Percentiles rank a stretch among this genome's conserved stretches.
phyloP scores from a whole-genome alignment of 2,329 filamentous ascomycete genomes.

The Alternaria angustiovoidea region DNA sequence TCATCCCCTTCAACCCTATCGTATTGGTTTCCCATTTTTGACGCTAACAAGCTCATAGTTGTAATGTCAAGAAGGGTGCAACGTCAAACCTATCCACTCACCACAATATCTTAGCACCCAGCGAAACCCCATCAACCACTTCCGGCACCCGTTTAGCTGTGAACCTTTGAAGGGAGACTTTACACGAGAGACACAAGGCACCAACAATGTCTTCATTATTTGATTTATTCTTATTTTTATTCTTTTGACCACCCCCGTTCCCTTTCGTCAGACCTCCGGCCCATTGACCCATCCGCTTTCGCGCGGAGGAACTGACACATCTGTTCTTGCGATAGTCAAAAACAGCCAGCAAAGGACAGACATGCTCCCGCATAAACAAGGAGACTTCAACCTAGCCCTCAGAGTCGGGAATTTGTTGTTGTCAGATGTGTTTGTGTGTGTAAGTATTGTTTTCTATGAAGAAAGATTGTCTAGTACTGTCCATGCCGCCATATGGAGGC shows the following conservation, averaged over 20 bases:
- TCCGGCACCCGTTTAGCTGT: background rate
- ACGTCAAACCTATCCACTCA: background rate
- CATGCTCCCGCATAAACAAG: background rate
- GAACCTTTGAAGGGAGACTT: background rate
- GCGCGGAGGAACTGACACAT: background rate
- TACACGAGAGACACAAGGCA: background rate
- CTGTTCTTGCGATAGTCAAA: background rate
- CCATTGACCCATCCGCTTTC: background rate
- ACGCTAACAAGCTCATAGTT: background rate
- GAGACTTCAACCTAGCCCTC: conserved; percentile 40
- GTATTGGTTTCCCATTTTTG: background rate
- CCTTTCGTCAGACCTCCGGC: background rate
- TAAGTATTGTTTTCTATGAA: conserved; percentile 29
- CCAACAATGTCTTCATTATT: background rate
- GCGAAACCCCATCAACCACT: background rate
- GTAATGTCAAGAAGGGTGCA: background rate
- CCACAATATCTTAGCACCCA: background rate
- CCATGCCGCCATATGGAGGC: background rate
- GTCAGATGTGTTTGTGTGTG: conserved; percentile 40
- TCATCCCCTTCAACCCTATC: background rate
- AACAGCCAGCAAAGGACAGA: background rate
- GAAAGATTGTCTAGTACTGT: background rate
- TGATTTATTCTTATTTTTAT: too few relatives aligned
- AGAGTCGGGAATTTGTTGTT: conserved; percentile 48
- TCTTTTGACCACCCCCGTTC: too few relatives aligned